These are phyloP conservation scores for Rhododendron mucronatum DNA, from an alignment of 148 eudicot genomes.

Conservation along the genomic window DNA sequence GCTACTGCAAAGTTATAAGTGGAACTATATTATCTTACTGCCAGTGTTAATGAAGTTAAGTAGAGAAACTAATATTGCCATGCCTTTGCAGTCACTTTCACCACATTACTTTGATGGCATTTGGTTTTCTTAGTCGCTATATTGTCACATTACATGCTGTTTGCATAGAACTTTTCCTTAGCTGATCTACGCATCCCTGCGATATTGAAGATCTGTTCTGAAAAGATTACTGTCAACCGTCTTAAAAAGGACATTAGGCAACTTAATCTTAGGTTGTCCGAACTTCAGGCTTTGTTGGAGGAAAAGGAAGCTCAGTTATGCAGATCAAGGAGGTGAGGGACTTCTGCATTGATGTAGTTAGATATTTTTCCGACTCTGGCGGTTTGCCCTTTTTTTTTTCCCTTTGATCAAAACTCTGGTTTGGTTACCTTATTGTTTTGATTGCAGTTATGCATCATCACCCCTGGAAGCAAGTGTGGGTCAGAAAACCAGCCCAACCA, in stretches of 20 bases:
- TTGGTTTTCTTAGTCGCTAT: background rate
- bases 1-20: background rate
- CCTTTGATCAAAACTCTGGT: background rate
- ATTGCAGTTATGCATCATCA: constrained; percentile 32
- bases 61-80: background rate
- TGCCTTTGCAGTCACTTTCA: background rate
- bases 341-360: constrained; percentile 4
- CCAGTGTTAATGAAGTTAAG: background rate
- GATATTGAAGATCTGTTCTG: constrained; percentile 79
- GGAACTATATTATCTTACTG: background rate
- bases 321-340: constrained; percentile 52
- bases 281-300: constrained; percentile 75
- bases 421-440: constrained; percentile 13
- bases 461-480: constrained; percentile 18
- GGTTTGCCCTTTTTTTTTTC: background rate
- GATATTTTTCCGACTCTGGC: background rate
- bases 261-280: constrained; percentile 63
- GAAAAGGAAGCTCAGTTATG: constrained; percentile 65
- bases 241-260: constrained; percentile 74
- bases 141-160: background rate
- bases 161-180: constrained; percentile 39
- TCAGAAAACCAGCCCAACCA: constrained; percentile 15
- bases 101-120: background rate
- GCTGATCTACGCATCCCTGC: constrained; percentile 80
- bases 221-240: constrained; percentile 60